Conservation (phyloP, 2,329 filamentous ascomycete species). For the Colletotrichum plurivorum region DNA sequence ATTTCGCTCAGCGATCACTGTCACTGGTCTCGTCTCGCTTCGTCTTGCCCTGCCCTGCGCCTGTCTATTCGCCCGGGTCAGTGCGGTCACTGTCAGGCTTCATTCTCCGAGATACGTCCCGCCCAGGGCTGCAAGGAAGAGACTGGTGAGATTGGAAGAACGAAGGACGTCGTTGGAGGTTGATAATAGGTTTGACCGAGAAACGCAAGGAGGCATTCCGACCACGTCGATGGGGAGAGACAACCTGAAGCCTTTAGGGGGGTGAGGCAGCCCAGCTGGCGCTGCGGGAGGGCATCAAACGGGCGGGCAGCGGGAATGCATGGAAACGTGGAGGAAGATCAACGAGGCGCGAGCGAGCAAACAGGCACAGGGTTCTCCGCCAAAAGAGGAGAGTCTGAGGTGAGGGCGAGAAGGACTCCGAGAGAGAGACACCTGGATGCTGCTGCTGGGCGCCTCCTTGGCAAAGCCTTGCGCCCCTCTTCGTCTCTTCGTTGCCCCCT, state of each 20-base stretch:
- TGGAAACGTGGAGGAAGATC: slow-evolving; percentile 26
- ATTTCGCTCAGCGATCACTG: slow-evolving; percentile 27
- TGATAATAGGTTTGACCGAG: slow-evolving; percentile 31
- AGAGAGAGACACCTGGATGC: slow-evolving; percentile 8
- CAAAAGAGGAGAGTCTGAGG: slow-evolving; percentile 28
- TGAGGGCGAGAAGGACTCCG: no score
- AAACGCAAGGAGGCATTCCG: slow-evolving; percentile 19
- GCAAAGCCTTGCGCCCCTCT: slow-evolving; percentile 24
- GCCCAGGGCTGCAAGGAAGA: slow-evolving; percentile 7
- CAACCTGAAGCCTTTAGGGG: slow-evolving; percentile 17
- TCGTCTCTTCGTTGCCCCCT: neutral
- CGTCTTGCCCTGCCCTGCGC: slow-evolving; percentile 3
- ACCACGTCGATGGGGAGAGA: slow-evolving; percentile 29
- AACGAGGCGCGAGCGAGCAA: slow-evolving; percentile 18
- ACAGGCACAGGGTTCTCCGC: slow-evolving; percentile 36
- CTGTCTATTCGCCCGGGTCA: neutral
- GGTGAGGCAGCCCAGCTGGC: slow-evolving; percentile 10
- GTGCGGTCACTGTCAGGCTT: neutral
- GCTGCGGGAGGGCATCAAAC: neutral
- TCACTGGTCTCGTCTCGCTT: neutral
- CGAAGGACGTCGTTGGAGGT: slow-evolving; percentile 2
- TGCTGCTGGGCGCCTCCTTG: slow-evolving; percentile 19
- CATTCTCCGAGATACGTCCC: slow-evolving; percentile 7
- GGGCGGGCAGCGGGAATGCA: slow-evolving; percentile 16
- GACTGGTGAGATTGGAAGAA: neutral